Evolutionary conservation across 2,329 filamentous ascomycete genomes (phyloP).

Genomic region (Truncatella angustata): DNA sequence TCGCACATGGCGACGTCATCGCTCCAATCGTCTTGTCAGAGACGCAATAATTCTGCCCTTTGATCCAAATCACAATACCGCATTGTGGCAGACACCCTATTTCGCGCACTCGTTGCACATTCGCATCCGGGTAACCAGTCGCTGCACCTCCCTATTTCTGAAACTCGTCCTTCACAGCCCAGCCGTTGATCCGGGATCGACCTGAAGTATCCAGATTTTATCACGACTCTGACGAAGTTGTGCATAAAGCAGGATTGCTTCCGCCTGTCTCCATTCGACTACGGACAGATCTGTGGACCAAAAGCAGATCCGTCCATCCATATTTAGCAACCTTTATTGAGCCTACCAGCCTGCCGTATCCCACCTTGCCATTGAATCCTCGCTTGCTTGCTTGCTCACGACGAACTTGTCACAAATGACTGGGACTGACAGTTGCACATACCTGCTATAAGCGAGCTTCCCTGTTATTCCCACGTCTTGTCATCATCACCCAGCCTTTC

Average conservation of each 20-base stretch:
- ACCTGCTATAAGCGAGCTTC: too few relatives aligned
- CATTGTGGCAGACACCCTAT: too few relatives aligned
- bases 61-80: neutral
- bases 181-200: neutral
- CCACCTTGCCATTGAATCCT: too few relatives aligned
- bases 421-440: too few relatives aligned
- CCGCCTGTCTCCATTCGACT: neutral
- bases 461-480: too few relatives aligned
- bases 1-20: neutral
- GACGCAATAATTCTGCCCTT: neutral
- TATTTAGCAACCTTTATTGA: neutral
- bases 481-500: too few relatives aligned
- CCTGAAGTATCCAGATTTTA: neutral
- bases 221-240: neutral
- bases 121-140: neutral
- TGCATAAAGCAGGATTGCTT: constrained; percentile 5
- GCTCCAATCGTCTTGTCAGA: neutral
- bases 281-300: too few relatives aligned
- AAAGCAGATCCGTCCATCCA: too few relatives aligned
- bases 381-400: too few relatives aligned
- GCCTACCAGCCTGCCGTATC: too few relatives aligned
- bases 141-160: neutral
- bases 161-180: neutral
- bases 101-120: neutral
- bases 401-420: too few relatives aligned